Conservation (phyloP, 805 yeast genomes). For the Zygosaccharomyces lentus region DNA sequence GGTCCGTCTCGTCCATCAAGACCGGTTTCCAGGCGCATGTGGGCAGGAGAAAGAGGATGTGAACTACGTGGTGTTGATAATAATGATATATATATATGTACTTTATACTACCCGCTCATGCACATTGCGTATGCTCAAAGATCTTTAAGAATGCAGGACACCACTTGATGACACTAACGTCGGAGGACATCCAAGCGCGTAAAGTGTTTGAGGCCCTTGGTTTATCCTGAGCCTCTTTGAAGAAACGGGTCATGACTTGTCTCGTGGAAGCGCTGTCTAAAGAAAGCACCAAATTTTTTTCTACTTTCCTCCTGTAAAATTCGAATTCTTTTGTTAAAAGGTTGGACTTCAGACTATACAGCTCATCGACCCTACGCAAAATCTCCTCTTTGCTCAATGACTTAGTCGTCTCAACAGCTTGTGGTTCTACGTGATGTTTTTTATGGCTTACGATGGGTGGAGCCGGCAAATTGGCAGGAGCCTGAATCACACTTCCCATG, state of each 20-base stretch:
- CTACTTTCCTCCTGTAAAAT: slow-evolving; percentile 43
- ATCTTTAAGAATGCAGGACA: slow-evolving; percentile 61
- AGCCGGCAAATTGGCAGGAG: slow-evolving; percentile 19
- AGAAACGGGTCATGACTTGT: slow-evolving; percentile 24
- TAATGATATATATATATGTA: slow-evolving; percentile 11
- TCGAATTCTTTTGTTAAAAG: slow-evolving; percentile 42
- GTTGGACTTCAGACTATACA: slow-evolving; percentile 30
- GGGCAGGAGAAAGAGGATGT: slow-evolving; percentile 77
- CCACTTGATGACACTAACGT: slow-evolving; percentile 60
- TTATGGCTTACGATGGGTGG: slow-evolving; percentile 14
- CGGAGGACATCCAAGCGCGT: slow-evolving; percentile 52
- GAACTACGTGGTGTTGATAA: slow-evolving; percentile 11
- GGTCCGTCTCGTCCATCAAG: slow-evolving; percentile 95
- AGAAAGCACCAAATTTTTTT: slow-evolving; percentile 25
- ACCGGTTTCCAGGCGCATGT: slow-evolving; percentile 99
- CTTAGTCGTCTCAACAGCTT: neutral
- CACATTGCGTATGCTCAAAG: slow-evolving; percentile 30
- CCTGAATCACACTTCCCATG: slow-evolving; percentile 20
- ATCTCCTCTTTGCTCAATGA: slow-evolving; percentile 19
- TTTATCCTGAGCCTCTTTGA: slow-evolving; percentile 23
- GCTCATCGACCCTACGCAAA: slow-evolving; percentile 17
- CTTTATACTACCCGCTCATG: slow-evolving; percentile 7
- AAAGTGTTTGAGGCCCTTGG: slow-evolving; percentile 35
- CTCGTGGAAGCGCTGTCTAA: slow-evolving; percentile 31
- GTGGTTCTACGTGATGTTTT: neutral